These are phyloP conservation scores for Lophiotrema nucula DNA, from an alignment of 495 filamentous ascomycete genomes.

Conservation along the genomic window DNA sequence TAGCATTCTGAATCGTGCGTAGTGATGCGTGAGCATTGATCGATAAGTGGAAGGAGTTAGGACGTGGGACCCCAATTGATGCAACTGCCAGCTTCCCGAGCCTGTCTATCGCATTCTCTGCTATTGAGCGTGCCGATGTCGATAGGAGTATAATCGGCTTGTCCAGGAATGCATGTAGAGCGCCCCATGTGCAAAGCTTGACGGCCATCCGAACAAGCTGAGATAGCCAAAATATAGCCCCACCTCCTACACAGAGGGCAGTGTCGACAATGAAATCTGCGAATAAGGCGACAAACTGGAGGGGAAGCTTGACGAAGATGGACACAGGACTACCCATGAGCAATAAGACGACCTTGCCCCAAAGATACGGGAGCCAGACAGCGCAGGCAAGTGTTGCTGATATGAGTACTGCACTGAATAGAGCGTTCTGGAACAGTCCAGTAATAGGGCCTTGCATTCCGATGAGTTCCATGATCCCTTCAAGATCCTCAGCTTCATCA, in stretches of 20 bases:
- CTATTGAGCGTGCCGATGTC: conserved; percentile 20
- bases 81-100: conserved; percentile 21
- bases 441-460: conserved; percentile 93
- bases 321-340: conserved; percentile 74
- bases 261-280: conserved; percentile 71
- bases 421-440: conserved; percentile 86
- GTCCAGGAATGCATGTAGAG: conserved; percentile 17
- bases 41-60: conserved; percentile 34
- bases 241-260: conserved; percentile 56
- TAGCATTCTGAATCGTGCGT: conserved; percentile 33
- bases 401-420: conserved; percentile 89
- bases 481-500: conserved; percentile 94
- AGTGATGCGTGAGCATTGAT: conserved; percentile 34
- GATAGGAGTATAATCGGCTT: conserved; percentile 18
- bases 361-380: conserved; percentile 87
- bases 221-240: conserved; percentile 54
- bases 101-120: conserved; percentile 27
- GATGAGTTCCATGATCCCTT: conserved; percentile 92
- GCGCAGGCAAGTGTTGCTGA: conserved; percentile 78
- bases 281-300: conserved; percentile 64
- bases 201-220: conserved; percentile 47
- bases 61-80: conserved; percentile 8
- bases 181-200: conserved; percentile 39
- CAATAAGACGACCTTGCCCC: conserved; percentile 79
- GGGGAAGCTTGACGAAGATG: conserved; percentile 64